Percentiles rank a stretch among this genome's conserved stretches.
Conservation (phyloP, 208 protist species). For the Trypanosoma scelopori region DNA sequence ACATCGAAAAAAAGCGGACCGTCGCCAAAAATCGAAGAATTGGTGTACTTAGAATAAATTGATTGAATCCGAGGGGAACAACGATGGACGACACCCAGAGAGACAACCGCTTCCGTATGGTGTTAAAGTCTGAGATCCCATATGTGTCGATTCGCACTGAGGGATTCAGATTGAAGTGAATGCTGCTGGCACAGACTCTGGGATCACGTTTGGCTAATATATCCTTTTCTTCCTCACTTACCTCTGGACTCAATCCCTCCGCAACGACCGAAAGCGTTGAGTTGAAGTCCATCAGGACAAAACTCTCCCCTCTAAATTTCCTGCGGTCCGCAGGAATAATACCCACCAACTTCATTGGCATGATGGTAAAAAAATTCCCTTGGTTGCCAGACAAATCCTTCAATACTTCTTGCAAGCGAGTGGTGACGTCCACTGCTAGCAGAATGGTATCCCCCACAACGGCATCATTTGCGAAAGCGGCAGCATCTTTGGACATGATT, state of each 20-base stretch:
- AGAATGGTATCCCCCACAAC: slow-evolving; percentile 37
- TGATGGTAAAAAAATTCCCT: neutral
- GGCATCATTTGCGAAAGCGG: slow-evolving; percentile 18
- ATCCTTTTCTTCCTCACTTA: slow-evolving; percentile 13
- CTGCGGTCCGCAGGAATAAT: slow-evolving; percentile 23
- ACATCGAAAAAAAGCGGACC: slow-evolving; percentile 79
- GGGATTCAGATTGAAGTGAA: slow-evolving; percentile 49
- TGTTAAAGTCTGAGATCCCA: slow-evolving; percentile 37
- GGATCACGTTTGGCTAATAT: slow-evolving; percentile 17
- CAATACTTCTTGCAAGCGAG: slow-evolving; percentile 24
- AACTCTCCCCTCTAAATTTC: slow-evolving; percentile 34
- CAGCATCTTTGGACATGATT: slow-evolving; percentile 16
- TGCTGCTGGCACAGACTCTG: slow-evolving; percentile 28
- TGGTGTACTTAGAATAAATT: slow-evolving; percentile 50
- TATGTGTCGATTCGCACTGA: slow-evolving; percentile 34
- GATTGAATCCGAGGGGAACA: slow-evolving; percentile 56
- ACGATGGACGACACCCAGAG: slow-evolving; percentile 53
- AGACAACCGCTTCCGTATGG: slow-evolving; percentile 39
- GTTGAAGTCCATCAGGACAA: slow-evolving; percentile 35
- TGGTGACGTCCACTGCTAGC: slow-evolving; percentile 16
- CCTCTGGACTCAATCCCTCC: slow-evolving; percentile 27
- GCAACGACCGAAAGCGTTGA: slow-evolving; percentile 25
- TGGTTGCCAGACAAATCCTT: neutral
- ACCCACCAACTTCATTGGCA: slow-evolving; percentile 27
- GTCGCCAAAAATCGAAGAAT: slow-evolving; percentile 60